Base-by-base conservation (phyloP, 768 basidiomycete genomes). In the Serendipita sp. region DNA sequence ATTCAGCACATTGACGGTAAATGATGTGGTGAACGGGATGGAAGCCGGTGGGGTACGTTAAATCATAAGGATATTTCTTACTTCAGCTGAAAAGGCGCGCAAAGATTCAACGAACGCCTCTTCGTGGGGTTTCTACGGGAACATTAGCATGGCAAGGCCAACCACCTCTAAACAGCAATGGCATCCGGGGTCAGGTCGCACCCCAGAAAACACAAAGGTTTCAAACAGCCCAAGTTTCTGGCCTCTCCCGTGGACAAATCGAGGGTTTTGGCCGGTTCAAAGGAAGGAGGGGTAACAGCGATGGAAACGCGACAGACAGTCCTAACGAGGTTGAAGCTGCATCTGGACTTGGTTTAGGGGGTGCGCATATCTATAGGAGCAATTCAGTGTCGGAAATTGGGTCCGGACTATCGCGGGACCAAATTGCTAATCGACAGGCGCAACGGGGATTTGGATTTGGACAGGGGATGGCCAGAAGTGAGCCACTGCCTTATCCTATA, bases 11-110 rank as follows among this genome's bases (percentile, higher is more conserved):
- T 54, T 71, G 70, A 28, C 65, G 68, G 1, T 74, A 71, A 73
- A 73, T 58, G 78, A 78, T 34, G 80, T 85, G 11, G 78, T 85
- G 2, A 83, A 80, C 3, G 81, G 82, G 24, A 85, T 88, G 83
- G 83, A 88, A 69, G 78, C 79, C 3, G 81, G 75, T 65, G 82
- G 84, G 67, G 88, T 86, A 73, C 60, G 75, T 70, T 63, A 64
- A 18, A 30, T 32, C 3, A 15, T 63, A 46, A 30, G 47, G 45
- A 16, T 38, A 48, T 32, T 2, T 30, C 3, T 24, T 41, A 24
- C n/a, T 34, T 32, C 34, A 28, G 8, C 45, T 30, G 46, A 41
- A 16, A 30, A 45, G 0, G n/a, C n/a, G 10, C 28, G 10, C 65
- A 30, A 45, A 71, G 70, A 65, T 71, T 45, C 71, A 71, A 65